Conservation (phyloP, 2,329 filamentous ascomycete species). For the Lojkania enalia region DNA sequence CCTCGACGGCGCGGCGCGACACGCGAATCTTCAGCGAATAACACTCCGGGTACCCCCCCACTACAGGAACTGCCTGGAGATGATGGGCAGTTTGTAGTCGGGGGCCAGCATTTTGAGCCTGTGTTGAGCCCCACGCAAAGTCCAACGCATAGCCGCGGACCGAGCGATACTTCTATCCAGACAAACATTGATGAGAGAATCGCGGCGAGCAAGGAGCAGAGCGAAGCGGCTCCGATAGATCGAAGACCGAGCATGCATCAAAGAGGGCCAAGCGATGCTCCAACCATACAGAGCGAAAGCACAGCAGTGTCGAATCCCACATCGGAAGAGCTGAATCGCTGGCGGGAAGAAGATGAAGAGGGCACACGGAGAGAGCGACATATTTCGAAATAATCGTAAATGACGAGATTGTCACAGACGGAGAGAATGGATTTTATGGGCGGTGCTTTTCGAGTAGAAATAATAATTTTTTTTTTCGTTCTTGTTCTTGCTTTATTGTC, state of each 20-base stretch:
- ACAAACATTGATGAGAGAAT: slow-evolving; percentile 35
- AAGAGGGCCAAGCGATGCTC: slow-evolving; percentile 34
- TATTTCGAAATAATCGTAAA: slow-evolving; percentile 15
- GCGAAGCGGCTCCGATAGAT: not conserved
- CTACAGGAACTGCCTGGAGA: slow-evolving; percentile 37
- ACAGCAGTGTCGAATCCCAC: slow-evolving; percentile 42
- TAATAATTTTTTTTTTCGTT: not conserved
- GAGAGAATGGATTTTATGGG: not conserved
- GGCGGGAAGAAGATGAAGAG: slow-evolving; percentile 19
- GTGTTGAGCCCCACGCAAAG: slow-evolving; percentile 15
- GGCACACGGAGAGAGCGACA: slow-evolving; percentile 20
- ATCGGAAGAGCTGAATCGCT: slow-evolving; percentile 35
- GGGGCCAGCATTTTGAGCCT: slow-evolving; percentile 19
- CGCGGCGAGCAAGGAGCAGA: slow-evolving; percentile 4
- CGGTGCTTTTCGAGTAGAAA: no score
- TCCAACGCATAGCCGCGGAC: slow-evolving; percentile 24
- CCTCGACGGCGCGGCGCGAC: slow-evolving; percentile 27
- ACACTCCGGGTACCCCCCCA: slow-evolving; percentile 25
- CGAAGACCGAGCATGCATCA: not conserved
- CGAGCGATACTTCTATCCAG: slow-evolving; percentile 30
- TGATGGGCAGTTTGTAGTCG: slow-evolving; percentile 23
- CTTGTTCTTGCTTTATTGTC: not conserved
- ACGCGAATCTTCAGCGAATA: slow-evolving; percentile 30
- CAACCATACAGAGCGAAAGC: slow-evolving; percentile 36
- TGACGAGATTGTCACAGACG: not conserved